A percentile compares a stretch with the other conserved stretches of the same genome.
Evolutionary conservation across 1,139 yeast species (phyloP).

Genomic region (Scheffersomyces illinoinensis): DNA sequence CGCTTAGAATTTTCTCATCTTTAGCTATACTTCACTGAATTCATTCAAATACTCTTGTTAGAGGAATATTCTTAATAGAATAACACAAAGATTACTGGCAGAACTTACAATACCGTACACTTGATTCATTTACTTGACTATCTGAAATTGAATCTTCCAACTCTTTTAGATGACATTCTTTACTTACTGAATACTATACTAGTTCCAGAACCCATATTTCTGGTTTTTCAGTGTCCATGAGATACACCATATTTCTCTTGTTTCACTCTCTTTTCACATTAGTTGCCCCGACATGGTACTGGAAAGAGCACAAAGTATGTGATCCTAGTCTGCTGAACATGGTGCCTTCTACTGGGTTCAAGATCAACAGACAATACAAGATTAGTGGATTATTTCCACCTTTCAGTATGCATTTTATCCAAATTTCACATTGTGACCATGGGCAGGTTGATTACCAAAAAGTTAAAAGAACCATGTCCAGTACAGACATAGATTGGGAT

Average conservation of each 20-base stretch:
- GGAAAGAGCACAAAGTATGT: slow-evolving; percentile 35
- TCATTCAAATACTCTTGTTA: no score
- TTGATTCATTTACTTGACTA: not conserved
- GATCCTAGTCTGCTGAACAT: slow-evolving; percentile 30
- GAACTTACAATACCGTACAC: not conserved
- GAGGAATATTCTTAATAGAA: no score
- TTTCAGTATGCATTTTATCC: slow-evolving; percentile 46
- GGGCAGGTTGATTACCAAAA: slow-evolving; percentile 55
- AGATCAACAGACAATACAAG: slow-evolving; percentile 53
- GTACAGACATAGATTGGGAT: slow-evolving; percentile 53
- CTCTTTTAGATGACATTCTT: not conserved
- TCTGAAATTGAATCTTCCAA: not conserved
- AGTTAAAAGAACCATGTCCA: slow-evolving; percentile 30
- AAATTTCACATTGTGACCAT: slow-evolving; percentile 54
- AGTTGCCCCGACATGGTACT: slow-evolving; percentile 16
- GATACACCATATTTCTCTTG: slow-evolving; percentile 1
- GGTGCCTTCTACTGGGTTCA: slow-evolving; percentile 61
- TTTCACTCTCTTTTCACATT: not conserved
- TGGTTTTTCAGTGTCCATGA: not conserved
- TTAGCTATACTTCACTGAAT: no score
- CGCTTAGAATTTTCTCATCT: not conserved
- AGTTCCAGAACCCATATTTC: not conserved
- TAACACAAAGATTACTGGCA: not conserved
- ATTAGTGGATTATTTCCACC: slow-evolving; percentile 36
- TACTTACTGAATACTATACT: not conserved